Percentiles rank a stretch among this genome's conserved stretches.
Evolutionary conservation across 2,329 filamentous ascomycete genomes (phyloP).

Genomic region (Aspergillus sp.): DNA sequence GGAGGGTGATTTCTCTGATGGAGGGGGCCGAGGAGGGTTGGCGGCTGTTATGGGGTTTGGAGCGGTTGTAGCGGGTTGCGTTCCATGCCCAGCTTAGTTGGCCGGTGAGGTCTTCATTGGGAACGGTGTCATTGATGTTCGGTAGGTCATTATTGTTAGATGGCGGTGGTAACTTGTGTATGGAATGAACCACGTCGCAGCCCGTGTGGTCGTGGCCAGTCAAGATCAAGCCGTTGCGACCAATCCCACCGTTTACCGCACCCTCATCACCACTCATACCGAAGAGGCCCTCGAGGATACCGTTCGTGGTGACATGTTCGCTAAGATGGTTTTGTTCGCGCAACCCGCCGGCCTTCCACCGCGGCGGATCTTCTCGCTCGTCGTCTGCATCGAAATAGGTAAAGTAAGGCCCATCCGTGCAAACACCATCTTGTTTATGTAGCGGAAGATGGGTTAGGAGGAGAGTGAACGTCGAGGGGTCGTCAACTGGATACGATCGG

Average conservation of each 20-base stretch:
- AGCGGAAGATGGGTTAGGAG: slow-evolving; percentile 90
- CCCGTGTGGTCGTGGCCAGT: slow-evolving; percentile 96
- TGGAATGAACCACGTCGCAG: slow-evolving; percentile 84
- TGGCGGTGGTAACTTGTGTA: slow-evolving; percentile 54
- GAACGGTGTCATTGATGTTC: neutral
- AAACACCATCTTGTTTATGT: slow-evolving; percentile 78
- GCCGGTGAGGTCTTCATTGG: neutral
- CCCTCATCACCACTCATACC: slow-evolving; percentile 66
- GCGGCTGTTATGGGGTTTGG: slow-evolving; percentile 9
- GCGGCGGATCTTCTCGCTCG: slow-evolving; percentile 58
- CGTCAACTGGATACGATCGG: slow-evolving; percentile 58
- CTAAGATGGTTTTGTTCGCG: slow-evolving; percentile 91
- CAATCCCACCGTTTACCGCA: slow-evolving; percentile 62
- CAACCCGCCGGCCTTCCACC: slow-evolving; percentile 47
- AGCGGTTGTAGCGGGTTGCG: slow-evolving; percentile 33
- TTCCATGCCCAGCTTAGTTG: slow-evolving; percentile 33
- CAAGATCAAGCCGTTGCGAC: slow-evolving; percentile 74
- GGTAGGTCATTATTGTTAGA: neutral
- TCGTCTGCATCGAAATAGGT: slow-evolving; percentile 66
- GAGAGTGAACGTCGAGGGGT: slow-evolving; percentile 71
- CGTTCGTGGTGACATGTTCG: slow-evolving; percentile 63
- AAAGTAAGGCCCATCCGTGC: slow-evolving; percentile 81
- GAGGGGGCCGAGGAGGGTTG: slow-evolving; percentile 28
- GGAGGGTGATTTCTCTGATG: slow-evolving; percentile 85
- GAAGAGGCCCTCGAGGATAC: slow-evolving; percentile 81